Conservation (phyloP, 2,329 filamentous ascomycete genomes). For the Magnaporthiopsis incrustans region DNA sequence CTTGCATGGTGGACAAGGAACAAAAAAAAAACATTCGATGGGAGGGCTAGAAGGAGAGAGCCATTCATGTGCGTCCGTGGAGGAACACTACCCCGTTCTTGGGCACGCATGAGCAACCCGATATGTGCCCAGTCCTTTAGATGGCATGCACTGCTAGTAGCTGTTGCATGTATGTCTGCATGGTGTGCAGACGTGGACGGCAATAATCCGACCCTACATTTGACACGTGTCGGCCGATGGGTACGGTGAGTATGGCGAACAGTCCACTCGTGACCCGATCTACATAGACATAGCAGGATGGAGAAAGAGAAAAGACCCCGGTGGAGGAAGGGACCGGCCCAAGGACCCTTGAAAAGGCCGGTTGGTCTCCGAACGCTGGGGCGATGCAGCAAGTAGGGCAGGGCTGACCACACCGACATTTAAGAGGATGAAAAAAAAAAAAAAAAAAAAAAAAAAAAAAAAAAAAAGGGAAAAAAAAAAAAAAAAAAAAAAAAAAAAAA, state of each 20-base stretch:
- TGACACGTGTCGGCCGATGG: not conserved
- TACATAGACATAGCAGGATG: too few relatives aligned
- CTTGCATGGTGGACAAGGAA: not conserved
- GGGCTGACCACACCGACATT: not conserved
- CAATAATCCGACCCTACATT: not conserved
- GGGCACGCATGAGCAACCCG: not conserved
- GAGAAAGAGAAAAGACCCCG: not conserved
- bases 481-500: not conserved
- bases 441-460: too few relatives aligned
- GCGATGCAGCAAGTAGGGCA: not conserved
- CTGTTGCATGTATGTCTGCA: not conserved
- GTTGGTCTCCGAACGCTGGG: not conserved
- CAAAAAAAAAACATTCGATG: not conserved
- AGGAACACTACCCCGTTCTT: not conserved
- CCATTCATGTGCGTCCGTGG: not conserved
- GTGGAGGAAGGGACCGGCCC: not conserved
- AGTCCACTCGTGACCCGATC: too few relatives aligned
- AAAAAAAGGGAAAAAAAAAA: too few relatives aligned
- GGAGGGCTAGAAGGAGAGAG: not conserved
- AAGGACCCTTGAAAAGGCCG: not conserved
- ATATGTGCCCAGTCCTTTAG: not conserved
- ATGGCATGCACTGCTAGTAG: not conserved
- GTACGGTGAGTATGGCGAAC: not conserved
- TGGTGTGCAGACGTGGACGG: not conserved
- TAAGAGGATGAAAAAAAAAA: not conserved